A percentile compares a stretch with the other conserved stretches of the same genome.
Evolutionary conservation across 1,284 basidiomycete species (phyloP).

Genomic region (Ceratobasidium sp.): DNA sequence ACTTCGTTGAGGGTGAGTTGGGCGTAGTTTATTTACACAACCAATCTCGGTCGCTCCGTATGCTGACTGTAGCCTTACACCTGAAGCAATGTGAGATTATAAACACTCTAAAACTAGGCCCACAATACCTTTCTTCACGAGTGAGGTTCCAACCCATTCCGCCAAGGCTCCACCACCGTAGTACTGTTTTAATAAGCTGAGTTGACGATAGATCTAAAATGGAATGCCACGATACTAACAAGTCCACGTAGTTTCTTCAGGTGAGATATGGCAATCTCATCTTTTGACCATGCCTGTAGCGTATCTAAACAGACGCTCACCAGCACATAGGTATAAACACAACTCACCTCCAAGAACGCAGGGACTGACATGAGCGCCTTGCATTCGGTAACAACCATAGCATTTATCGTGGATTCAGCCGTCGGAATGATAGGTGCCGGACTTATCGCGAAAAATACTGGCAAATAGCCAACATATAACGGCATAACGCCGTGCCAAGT

Average conservation of each 20-base stretch:
- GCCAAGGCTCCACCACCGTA: slow-evolving; percentile 30
- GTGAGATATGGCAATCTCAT: slow-evolving; percentile 35
- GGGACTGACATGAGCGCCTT: slow-evolving; percentile 44
- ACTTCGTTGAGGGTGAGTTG: background rate
- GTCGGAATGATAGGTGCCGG: slow-evolving; percentile 44
- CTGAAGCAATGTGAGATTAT: background rate
- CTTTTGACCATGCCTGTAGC: slow-evolving; percentile 45
- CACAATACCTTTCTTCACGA: slow-evolving; percentile 18
- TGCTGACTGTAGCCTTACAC: slow-evolving; percentile 1
- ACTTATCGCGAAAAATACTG: slow-evolving; percentile 46
- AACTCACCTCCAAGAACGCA: slow-evolving; percentile 45
- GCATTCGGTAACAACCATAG: background rate
- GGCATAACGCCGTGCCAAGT: slow-evolving; percentile 14
- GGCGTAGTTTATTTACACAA: background rate
- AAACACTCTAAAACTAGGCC: no score
- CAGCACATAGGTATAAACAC: no score
- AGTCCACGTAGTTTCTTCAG: slow-evolving; percentile 43
- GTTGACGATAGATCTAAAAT: background rate
- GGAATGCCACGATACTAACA: slow-evolving; percentile 31
- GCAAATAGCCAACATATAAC: slow-evolving; percentile 21
- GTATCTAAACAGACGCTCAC: background rate
- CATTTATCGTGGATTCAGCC: slow-evolving; percentile 44
- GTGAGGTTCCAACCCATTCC: slow-evolving; percentile 15
- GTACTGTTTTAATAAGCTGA: slow-evolving; percentile 25
- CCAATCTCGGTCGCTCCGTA: slow-evolving; percentile 35